Conservation (phyloP, 208 protist species). For the Strigomonas culicis region DNA sequence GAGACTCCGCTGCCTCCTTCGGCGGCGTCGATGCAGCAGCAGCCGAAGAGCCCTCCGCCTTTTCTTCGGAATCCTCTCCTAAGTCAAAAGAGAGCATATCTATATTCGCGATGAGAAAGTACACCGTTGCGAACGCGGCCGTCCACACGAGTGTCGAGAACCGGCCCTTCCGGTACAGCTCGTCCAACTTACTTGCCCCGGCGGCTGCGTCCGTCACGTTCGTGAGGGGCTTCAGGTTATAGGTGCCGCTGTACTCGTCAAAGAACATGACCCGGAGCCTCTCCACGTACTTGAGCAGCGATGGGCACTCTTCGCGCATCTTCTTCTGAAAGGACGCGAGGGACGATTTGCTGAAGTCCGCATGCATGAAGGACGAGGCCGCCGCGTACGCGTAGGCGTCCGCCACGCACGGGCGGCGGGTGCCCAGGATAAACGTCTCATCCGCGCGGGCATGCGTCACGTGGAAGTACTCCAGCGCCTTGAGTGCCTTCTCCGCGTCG, state of each 20-base stretch:
- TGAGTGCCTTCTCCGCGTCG: conserved; percentile 41
- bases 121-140: conserved; percentile 40
- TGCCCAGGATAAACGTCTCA: conserved; percentile 65
- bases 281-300: conserved; percentile 69
- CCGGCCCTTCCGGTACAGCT: conserved; percentile 52
- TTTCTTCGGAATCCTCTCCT: conserved; percentile 29
- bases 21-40: background rate
- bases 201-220: conserved; percentile 7
- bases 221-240: conserved; percentile 40
- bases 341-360: conserved; percentile 33
- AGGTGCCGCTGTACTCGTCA: conserved; percentile 70
- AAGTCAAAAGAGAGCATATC: conserved; percentile 47
- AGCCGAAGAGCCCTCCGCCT: conserved; percentile 6
- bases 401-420: conserved; percentile 34
- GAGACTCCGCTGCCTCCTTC: background rate
- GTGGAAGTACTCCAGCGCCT: conserved; percentile 47
- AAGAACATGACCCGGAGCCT: conserved; percentile 65
- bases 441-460: conserved; percentile 18
- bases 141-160: conserved; percentile 51
- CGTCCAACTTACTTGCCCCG: conserved; percentile 20
- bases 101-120: conserved; percentile 69
- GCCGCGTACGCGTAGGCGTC: conserved; percentile 78
- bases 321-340: conserved; percentile 28
- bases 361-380: conserved; percentile 70
- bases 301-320: conserved; percentile 48